Evolutionary conservation across 345 rosid species (phyloP).

Genomic region (Salix purpurea): DNA sequence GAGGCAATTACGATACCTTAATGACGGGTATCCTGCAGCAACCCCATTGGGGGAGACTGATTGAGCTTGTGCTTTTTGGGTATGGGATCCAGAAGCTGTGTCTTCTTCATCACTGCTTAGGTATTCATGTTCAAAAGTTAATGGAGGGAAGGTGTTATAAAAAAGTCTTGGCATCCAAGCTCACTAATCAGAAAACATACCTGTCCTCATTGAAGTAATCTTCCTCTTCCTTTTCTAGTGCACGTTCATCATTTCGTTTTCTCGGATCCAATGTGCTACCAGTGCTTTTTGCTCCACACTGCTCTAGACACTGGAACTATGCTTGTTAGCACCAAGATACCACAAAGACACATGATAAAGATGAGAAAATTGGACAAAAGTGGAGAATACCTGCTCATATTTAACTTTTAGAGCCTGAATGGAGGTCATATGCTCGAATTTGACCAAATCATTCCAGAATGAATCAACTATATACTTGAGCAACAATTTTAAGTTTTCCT

Average conservation of each 20-base stretch:
- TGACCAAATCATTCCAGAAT: slow-evolving; percentile 72
- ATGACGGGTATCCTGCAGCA: slow-evolving; percentile 45
- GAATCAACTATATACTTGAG: slow-evolving; percentile 72
- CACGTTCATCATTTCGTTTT: slow-evolving; percentile 76
- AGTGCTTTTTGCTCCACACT: slow-evolving; percentile 46
- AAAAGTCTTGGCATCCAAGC: background rate
- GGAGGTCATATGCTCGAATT: slow-evolving; percentile 53
- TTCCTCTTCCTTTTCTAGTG: slow-evolving; percentile 95
- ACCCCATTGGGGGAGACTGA: slow-evolving; percentile 72
- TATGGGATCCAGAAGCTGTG: slow-evolving; percentile 64
- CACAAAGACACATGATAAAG: slow-evolving; percentile 3
- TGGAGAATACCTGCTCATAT: slow-evolving; percentile 63
- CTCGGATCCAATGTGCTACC: slow-evolving; percentile 54
- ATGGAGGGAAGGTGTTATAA: background rate
- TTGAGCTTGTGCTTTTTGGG: slow-evolving; percentile 47
- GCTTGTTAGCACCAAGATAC: slow-evolving; percentile 17
- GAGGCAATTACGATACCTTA: slow-evolving; percentile 43
- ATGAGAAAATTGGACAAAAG: background rate
- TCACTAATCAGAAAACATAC: slow-evolving; percentile 26
- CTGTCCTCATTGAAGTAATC: slow-evolving; percentile 97
- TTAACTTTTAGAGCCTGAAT: slow-evolving; percentile 63
- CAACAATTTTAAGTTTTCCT: slow-evolving; percentile 81
- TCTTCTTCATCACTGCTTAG: slow-evolving; percentile 87
- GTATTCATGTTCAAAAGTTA: slow-evolving; percentile 18
- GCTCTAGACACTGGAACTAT: slow-evolving; percentile 72